Evolutionary conservation across 352 stramenopile genomes (phyloP).

Genomic region (Globisporangium canariense): DNA sequence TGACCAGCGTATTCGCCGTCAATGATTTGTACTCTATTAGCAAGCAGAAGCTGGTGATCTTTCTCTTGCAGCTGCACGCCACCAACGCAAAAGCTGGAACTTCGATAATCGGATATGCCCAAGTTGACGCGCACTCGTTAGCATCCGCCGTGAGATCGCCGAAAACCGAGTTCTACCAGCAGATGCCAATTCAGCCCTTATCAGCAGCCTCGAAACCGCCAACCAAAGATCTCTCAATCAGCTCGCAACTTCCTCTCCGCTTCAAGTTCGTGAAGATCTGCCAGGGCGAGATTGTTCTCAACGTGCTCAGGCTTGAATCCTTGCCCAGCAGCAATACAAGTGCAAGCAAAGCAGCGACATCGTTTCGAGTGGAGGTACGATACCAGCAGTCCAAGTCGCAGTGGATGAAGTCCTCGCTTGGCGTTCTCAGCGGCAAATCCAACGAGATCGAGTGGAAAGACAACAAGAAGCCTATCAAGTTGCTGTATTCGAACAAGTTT

Average conservation of each 20-base stretch:
- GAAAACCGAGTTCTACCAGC: conserved; percentile 15
- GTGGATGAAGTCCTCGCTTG: conserved; percentile 6
- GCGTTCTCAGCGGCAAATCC: conserved; percentile 8
- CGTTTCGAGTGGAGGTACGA: conserved; percentile 11
- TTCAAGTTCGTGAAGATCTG: conserved; percentile 13
- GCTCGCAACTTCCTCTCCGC: background rate
- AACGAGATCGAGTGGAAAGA: conserved; percentile 16
- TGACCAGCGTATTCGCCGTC: background rate
- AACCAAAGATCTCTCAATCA: background rate
- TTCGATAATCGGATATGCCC: background rate
- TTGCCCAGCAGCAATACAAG: background rate
- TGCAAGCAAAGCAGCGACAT: background rate
- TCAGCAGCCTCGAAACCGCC: background rate
- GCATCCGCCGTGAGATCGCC: conserved; percentile 3
- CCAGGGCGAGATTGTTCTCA: conserved; percentile 4
- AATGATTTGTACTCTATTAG: background rate
- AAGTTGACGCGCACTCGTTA: background rate
- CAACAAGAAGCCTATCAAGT: conserved; percentile 9
- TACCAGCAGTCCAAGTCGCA: conserved; percentile 2
- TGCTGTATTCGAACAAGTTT: conserved; percentile 29
- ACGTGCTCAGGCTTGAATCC: conserved; percentile 1
- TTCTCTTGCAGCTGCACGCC: background rate
- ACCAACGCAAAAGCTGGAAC: background rate
- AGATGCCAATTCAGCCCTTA: background rate
- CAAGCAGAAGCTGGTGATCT: conserved; percentile 3